Base-by-base conservation (phyloP, 371 early-diverging fungal genomes). In the Actinomortierella wolfii region DNA sequence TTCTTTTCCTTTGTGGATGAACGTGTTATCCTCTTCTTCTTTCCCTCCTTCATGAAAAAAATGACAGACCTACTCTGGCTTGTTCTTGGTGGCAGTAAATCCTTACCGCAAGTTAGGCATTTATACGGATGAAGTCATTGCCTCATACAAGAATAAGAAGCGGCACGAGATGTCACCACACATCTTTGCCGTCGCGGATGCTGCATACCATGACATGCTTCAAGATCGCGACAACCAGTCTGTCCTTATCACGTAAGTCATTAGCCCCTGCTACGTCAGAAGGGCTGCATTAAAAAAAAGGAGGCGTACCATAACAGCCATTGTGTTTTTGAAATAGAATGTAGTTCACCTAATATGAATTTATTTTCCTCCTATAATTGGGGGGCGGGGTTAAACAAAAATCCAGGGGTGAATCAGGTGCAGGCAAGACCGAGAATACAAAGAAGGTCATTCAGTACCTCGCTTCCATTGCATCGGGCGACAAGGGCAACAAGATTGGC, bases 391-490 rank as follows among this genome's bases (percentile, higher is more conserved):
- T 6, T 17, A 23, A 15, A n/a, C 17, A 18, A 17, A 17, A 50
- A 54, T 43, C 41, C 59, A 94, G 94, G 45, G 99, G 99, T 60
- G 99, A 99, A 82, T 97, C 98, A 21, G 99, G 99, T 41, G 99
- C 99, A 25, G 99, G 99, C 54, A 99, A 99, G 80, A 99, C 99
- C 9, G 99, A 98, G 79, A 99, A 98, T 79, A 98, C 99, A 18
- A 99, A 99, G 70, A 96, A 96, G 63, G 97, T 99, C n/a, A 99
- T 99, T 55, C 96, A 97, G 73, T 99, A 98, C 79, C 81, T 99
- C 50, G 92, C 99, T 0, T 85, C 93, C 1, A 89, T 96, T 39
- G 96, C 97, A 2, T 81, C 88, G 26, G 86, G 87, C 43, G 67
- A 62, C 67, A 54, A 77, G 59, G 64, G 59, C 48, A 60, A 81